A percentile compares a stretch with the other conserved stretches of the same genome.
Conservation (phyloP, 306 rosid genomes). For the Prunus armeniaca region DNA sequence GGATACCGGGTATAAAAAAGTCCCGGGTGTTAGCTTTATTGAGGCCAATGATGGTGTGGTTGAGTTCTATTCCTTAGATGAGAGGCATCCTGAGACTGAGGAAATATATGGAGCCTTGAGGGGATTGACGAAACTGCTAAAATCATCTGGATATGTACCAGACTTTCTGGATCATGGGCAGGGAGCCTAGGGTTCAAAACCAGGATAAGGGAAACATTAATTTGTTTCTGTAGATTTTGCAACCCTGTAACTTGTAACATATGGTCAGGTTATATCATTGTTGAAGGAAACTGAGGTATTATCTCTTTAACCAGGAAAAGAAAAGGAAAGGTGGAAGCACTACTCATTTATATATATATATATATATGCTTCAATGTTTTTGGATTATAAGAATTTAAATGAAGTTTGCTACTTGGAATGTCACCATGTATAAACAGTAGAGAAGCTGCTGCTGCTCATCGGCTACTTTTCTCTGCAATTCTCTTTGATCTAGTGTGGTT, state of each 20-base stretch:
- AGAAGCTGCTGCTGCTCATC: too few species aligned
- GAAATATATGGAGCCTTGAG: conserved; percentile 34
- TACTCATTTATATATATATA: not conserved
- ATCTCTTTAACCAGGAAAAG: not conserved
- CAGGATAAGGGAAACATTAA: not conserved
- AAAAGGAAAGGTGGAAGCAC: not conserved
- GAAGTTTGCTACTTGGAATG: too few species aligned
- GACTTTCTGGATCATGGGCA: conserved; percentile 25
- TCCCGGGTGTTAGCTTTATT: conserved; percentile 47
- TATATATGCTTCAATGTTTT: not conserved
- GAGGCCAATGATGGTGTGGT: conserved; percentile 34
- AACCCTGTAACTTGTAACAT: not conserved
- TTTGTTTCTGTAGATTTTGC: not conserved
- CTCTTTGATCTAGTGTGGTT: too few species aligned
- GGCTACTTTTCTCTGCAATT: not conserved
- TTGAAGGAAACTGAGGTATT: not conserved
- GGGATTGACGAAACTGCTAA: conserved; percentile 31
- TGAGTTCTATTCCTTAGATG: conserved; percentile 43
- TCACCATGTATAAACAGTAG: too few species aligned
- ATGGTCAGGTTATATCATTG: not conserved
- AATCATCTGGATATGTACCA: conserved; percentile 27
- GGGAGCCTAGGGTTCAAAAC: conserved; percentile 4
- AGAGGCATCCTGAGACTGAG: conserved; percentile 34
- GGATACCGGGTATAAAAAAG: conserved; percentile 51
- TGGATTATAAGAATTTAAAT: not conserved